Percentiles rank a stretch among this genome's conserved stretches.
phyloP scores from a whole-genome alignment of 2,329 filamentous ascomycete genomes.

The Diplodia sapinea region DNA sequence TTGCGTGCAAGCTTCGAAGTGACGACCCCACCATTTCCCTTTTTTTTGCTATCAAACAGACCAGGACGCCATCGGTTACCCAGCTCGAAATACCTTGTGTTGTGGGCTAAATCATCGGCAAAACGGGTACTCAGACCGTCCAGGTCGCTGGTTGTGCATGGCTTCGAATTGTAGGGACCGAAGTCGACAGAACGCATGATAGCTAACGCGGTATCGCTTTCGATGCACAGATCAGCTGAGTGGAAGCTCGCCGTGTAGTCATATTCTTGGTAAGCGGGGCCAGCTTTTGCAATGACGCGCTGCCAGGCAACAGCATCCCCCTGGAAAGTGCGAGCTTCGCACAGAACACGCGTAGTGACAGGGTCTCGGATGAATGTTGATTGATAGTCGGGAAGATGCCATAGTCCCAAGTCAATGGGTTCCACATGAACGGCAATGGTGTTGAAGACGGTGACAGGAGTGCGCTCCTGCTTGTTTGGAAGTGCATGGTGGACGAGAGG shows the following conservation, averaged over 20 bases:
- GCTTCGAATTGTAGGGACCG: neutral
- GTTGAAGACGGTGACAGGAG: neutral
- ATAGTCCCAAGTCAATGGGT: neutral
- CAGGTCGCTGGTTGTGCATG: neutral
- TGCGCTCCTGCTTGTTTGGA: neutral
- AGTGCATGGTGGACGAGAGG: neutral
- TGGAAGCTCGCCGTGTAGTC: constrained; percentile 11
- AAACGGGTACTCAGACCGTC: constrained; percentile 1
- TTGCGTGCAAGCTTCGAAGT: neutral
- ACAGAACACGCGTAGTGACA: neutral
- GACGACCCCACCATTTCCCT: neutral
- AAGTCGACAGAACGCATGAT: neutral
- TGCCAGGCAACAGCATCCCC: constrained; percentile 1
- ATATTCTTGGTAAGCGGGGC: constrained; percentile 3
- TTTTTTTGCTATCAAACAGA: neutral
- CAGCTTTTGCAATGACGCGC: neutral
- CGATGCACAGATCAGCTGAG: neutral
- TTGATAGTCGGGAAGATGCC: neutral
- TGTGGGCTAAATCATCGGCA: neutral
- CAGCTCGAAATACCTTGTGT: neutral
- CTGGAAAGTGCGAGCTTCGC: neutral
- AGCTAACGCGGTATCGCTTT: too few species aligned
- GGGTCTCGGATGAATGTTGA: neutral
- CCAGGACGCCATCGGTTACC: neutral
- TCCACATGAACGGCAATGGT: constrained; percentile 2